These are phyloP conservation scores for Lepidopterella palustris DNA, from an alignment of 495 filamentous ascomycete genomes.

Conservation along the genomic window DNA sequence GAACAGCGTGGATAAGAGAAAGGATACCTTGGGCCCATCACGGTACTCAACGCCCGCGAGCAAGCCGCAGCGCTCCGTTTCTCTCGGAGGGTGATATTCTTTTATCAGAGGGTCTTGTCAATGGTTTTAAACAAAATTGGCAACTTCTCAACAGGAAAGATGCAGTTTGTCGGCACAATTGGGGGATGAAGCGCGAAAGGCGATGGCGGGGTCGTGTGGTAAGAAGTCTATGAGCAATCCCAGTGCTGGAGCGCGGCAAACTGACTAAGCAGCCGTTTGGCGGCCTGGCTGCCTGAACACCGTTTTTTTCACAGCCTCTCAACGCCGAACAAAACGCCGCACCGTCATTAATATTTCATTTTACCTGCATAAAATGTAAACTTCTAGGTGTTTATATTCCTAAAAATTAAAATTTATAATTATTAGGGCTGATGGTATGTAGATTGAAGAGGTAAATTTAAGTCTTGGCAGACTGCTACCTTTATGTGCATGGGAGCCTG, in stretches of 20 bases:
- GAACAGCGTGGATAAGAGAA: slow-evolving; percentile 2
- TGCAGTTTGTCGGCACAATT: neutral
- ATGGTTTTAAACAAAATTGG: too few relatives aligned
- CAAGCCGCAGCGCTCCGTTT: neutral
- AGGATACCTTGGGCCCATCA: slow-evolving; percentile 1
- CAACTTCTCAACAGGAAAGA: neutral
- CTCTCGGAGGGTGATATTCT: neutral
- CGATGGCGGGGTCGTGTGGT: neutral
- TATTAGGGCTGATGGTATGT: too few relatives aligned
- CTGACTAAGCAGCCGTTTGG: neutral
- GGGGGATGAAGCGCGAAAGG: neutral
- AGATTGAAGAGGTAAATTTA: too few relatives aligned
- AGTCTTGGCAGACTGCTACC: too few relatives aligned
- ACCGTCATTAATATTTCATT: too few relatives aligned
- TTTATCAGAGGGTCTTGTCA: neutral
- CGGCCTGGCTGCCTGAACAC: too few relatives aligned
- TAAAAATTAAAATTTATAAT: too few relatives aligned
- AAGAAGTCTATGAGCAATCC: neutral
- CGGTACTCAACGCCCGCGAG: neutral
- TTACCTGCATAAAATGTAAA: too few relatives aligned
- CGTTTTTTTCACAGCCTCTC: too few relatives aligned
- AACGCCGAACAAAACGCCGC: too few relatives aligned
- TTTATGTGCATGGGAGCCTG: too few relatives aligned
- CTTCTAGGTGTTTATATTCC: too few relatives aligned
- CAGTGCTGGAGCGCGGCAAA: neutral